Evolutionary conservation across 306 rosid species (phyloP).

Genomic region (Begonia loranthoides): DNA sequence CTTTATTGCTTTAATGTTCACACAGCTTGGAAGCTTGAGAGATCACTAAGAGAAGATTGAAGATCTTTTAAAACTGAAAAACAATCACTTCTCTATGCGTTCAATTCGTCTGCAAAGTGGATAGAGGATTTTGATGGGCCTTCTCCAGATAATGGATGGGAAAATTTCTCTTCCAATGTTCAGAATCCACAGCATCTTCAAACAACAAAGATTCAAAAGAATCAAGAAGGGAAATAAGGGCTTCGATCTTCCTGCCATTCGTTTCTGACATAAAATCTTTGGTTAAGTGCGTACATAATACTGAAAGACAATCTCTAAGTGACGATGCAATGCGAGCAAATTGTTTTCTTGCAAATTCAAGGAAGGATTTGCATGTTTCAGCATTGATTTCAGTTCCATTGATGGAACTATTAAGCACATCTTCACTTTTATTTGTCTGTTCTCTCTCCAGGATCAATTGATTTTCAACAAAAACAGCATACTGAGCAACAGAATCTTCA

Average conservation of each 20-base stretch:
- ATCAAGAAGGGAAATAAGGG: conserved; percentile 17
- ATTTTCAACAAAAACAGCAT: conserved; percentile 38
- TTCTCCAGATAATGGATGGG: conserved; percentile 5
- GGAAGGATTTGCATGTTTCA: conserved; percentile 27
- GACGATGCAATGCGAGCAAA: conserved; percentile 19
- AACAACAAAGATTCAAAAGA: conserved; percentile 27
- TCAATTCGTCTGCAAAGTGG: conserved; percentile 10
- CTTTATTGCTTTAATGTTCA: conserved; percentile 9
- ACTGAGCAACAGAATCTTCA: conserved; percentile 39
- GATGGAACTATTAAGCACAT: conserved; percentile 2
- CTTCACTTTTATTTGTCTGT: neutral
- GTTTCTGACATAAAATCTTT: conserved; percentile 23
- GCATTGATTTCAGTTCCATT: conserved; percentile 10
- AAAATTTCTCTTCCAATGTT: conserved; percentile 31
- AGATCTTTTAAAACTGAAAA: conserved; percentile 26
- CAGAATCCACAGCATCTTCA: conserved; percentile 15
- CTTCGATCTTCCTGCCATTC: conserved; percentile 20
- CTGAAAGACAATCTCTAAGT: conserved; percentile 23
- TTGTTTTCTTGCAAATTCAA: conserved; percentile 34
- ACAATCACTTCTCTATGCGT: conserved; percentile 23
- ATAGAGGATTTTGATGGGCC: conserved; percentile 7
- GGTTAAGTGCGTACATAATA: conserved; percentile 41
- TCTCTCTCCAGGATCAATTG: conserved; percentile 16
- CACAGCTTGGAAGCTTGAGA: conserved; percentile 27
- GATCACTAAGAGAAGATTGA: conserved; percentile 24